Conservation (phyloP, 768 basidiomycete species). For the Cystobasidium ongulense region DNA sequence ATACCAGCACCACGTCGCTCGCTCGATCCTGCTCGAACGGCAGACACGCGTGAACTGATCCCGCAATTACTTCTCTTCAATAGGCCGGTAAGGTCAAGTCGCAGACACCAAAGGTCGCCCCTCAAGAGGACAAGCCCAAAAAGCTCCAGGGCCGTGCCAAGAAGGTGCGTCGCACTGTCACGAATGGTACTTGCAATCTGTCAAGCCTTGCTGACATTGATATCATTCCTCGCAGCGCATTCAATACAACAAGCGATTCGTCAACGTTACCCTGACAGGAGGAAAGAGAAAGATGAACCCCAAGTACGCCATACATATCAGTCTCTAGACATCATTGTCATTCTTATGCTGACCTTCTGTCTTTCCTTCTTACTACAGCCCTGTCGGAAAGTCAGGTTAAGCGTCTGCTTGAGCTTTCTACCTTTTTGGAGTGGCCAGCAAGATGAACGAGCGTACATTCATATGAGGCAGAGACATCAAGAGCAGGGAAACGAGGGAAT, state of each 20-base stretch:
- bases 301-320: not conserved
- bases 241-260: constrained; percentile 31
- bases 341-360: not conserved
- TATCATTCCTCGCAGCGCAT: not conserved
- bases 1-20: not conserved
- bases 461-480: not conserved
- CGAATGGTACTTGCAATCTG: not conserved
- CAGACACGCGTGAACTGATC: not conserved
- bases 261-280: constrained; percentile 17
- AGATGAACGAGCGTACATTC: not conserved
- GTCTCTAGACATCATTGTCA: not conserved
- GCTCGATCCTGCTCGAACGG: not conserved
- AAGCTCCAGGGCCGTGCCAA: constrained; percentile 30
- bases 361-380: not conserved
- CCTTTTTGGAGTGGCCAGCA: not conserved
- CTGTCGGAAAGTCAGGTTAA: constrained; percentile 29
- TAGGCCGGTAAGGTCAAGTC: constrained; percentile 32
- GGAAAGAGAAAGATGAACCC: constrained; percentile 30
- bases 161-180: not conserved
- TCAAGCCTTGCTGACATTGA: not conserved
- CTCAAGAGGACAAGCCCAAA: constrained; percentile 28
- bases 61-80: not conserved
- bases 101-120: constrained; percentile 30
- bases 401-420: not conserved
- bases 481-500: not conserved